These are phyloP conservation scores for Vitellaria paradoxa DNA, from an alignment of 179 eudicot species.

Conservation along the genomic window DNA sequence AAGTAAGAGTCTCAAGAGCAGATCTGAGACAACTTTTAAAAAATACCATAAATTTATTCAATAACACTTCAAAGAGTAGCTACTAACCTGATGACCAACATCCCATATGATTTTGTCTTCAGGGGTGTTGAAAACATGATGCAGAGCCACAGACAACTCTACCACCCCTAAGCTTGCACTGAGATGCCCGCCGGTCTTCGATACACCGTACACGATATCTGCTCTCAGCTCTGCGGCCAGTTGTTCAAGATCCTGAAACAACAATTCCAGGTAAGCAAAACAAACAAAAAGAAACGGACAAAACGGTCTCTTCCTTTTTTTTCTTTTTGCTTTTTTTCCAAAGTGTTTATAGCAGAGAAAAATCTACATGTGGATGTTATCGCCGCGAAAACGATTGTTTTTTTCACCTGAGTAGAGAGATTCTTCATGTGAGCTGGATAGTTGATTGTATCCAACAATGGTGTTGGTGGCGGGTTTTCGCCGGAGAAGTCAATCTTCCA, in stretches of 20 bases:
- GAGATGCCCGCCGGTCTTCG: constrained; percentile 67
- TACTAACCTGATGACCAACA: constrained; percentile 71
- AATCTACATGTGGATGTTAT: background rate
- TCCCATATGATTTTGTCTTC: constrained; percentile 70
- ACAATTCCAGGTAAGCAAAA: background rate
- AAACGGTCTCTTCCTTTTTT: background rate
- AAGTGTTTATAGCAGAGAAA: background rate
- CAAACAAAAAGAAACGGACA: background rate
- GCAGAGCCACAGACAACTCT: constrained; percentile 66
- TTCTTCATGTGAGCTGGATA: constrained; percentile 61
- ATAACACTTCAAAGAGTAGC: too few species aligned
- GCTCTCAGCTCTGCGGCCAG: constrained; percentile 60
- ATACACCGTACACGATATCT: constrained; percentile 53
- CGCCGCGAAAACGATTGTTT: background rate
- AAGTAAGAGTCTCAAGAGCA: too few species aligned
- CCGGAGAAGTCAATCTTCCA: constrained; percentile 46
- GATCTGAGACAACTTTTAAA: too few species aligned
- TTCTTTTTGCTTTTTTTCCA: too few species aligned
- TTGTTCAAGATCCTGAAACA: constrained; percentile 58
- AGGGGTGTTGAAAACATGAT: constrained; percentile 68
- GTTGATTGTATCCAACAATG: constrained; percentile 59
- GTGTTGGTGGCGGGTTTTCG: constrained; percentile 54
- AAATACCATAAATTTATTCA: too few species aligned
- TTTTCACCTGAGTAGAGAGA: constrained; percentile 39
- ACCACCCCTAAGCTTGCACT: constrained; percentile 74